A percentile compares a stretch with the other conserved stretches of the same genome.
These are phyloP conservation scores for Pelargonium citronellum DNA, from an alignment of 441 rosid genomes.

Conservation along the genomic window DNA sequence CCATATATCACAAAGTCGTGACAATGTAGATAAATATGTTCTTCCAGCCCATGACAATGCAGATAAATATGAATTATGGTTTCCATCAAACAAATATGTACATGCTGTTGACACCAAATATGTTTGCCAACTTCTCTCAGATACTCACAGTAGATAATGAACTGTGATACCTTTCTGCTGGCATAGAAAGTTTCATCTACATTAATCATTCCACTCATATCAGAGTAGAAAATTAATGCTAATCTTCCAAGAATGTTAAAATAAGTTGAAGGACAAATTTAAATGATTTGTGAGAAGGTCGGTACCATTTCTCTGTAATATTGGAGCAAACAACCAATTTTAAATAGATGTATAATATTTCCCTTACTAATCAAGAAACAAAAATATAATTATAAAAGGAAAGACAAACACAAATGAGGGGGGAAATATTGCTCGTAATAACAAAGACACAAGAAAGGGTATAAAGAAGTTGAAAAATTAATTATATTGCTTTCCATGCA, in stretches of 20 bases:
- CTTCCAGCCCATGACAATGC: neutral
- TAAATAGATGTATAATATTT: neutral
- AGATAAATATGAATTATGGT: neutral
- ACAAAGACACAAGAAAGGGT: neutral
- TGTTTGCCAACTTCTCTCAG: neutral
- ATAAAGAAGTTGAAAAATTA: neutral
- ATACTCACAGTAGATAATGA: neutral
- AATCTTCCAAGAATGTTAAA: no score
- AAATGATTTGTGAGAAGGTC: no score
- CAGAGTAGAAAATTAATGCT: no score
- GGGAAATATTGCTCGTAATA: neutral
- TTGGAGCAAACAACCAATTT: no score
- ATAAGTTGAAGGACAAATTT: no score
- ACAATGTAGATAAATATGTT: no score
- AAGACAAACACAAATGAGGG: neutral
- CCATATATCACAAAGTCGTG: neutral
- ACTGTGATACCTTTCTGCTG: neutral
- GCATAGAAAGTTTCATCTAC: neutral
- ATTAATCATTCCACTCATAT: neutral
- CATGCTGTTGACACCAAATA: neutral
- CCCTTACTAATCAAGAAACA: neutral
- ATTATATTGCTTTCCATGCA: neutral
- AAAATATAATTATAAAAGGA: no score
- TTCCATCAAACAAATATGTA: neutral
- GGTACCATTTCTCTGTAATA: no score